Evolutionary conservation across 352 stramenopile species (phyloP).

Genomic region (Pythium diclinum): DNA sequence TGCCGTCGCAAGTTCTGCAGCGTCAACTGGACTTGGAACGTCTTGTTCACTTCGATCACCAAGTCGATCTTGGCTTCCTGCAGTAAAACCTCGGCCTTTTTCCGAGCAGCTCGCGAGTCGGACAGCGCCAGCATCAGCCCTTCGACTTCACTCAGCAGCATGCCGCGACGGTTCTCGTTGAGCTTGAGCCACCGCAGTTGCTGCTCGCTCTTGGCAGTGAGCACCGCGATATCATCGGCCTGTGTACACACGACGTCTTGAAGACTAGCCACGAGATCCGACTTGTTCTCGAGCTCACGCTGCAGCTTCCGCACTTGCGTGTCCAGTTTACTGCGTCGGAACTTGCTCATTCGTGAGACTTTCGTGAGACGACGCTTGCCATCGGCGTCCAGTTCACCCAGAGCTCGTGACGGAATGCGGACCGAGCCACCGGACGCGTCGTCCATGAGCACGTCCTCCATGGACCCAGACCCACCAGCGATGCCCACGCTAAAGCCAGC

Average conservation of each 20-base stretch:
- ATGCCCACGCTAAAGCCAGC: slow-evolving; percentile 19
- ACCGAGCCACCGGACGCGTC: background rate
- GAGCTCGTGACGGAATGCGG: background rate
- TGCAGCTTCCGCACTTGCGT: slow-evolving; percentile 57
- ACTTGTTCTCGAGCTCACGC: slow-evolving; percentile 42
- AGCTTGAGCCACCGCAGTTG: slow-evolving; percentile 38
- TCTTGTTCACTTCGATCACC: slow-evolving; percentile 43
- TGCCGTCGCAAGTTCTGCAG: slow-evolving; percentile 38
- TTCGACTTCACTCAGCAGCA: slow-evolving; percentile 52
- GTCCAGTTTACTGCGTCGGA: slow-evolving; percentile 66
- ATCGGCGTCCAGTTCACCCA: slow-evolving; percentile 13
- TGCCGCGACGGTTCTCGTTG: slow-evolving; percentile 47
- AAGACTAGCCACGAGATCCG: slow-evolving; percentile 44
- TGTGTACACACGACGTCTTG: slow-evolving; percentile 59
- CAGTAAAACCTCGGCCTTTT: slow-evolving; percentile 23
- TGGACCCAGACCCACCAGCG: background rate
- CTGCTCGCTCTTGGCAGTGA: slow-evolving; percentile 42
- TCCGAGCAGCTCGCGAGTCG: slow-evolving; percentile 23
- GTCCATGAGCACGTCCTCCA: slow-evolving; percentile 11
- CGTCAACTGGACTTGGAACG: slow-evolving; percentile 39
- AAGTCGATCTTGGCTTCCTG: slow-evolving; percentile 44
- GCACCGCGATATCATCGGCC: slow-evolving; percentile 38
- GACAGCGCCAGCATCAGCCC: slow-evolving; percentile 28
- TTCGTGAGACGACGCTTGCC: slow-evolving; percentile 22
- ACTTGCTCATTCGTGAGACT: slow-evolving; percentile 58